phyloP scores from a whole-genome alignment of 805 yeast species.

The Dipodascopsis tothii region DNA sequence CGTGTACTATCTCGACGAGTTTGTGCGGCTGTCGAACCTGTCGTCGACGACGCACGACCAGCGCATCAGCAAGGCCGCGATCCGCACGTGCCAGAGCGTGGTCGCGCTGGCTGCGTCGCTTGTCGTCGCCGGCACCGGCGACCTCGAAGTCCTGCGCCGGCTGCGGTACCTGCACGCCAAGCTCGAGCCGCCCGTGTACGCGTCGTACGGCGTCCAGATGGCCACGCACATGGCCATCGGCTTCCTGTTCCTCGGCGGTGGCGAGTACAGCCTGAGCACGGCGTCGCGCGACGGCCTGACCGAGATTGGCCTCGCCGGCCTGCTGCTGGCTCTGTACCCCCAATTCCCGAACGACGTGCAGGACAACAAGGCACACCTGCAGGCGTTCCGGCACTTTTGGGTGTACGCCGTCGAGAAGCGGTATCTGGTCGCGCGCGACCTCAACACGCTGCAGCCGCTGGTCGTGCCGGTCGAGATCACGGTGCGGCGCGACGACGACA shows the following conservation, averaged over 20 bases:
- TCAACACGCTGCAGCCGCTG: slow-evolving; percentile 45
- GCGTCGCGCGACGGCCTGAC: not conserved
- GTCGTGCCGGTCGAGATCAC: slow-evolving; percentile 25
- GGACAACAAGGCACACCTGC: slow-evolving; percentile 58
- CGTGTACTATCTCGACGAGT: slow-evolving; percentile 46
- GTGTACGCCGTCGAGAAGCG: slow-evolving; percentile 72
- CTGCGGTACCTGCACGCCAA: slow-evolving; percentile 61
- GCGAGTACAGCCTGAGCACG: slow-evolving; percentile 70
- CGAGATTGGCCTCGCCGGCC: slow-evolving; percentile 52
- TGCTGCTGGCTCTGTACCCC: slow-evolving; percentile 74
- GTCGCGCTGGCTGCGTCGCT: slow-evolving; percentile 59
- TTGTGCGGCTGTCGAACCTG: slow-evolving; percentile 39
- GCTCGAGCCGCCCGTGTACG: slow-evolving; percentile 25
- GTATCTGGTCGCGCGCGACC: slow-evolving; percentile 71
- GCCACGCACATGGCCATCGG: slow-evolving; percentile 80
- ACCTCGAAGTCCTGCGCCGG: slow-evolving; percentile 66
- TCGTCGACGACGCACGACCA: slow-evolving; percentile 50
- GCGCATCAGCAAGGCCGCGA: slow-evolving; percentile 46
- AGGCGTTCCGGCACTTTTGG: slow-evolving; percentile 88
- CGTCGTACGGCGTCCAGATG: slow-evolving; percentile 62
- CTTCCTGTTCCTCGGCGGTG: slow-evolving; percentile 81
- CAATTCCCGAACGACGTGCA: slow-evolving; percentile 42
- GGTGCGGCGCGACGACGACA: slow-evolving; percentile 7
- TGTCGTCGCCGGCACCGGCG: slow-evolving; percentile 89
- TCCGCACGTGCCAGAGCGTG: slow-evolving; percentile 50